Percentiles rank a stretch among this genome's conserved stretches.
phyloP scores from a whole-genome alignment of 306 rosid genomes.

The Begonia masoniana region DNA sequence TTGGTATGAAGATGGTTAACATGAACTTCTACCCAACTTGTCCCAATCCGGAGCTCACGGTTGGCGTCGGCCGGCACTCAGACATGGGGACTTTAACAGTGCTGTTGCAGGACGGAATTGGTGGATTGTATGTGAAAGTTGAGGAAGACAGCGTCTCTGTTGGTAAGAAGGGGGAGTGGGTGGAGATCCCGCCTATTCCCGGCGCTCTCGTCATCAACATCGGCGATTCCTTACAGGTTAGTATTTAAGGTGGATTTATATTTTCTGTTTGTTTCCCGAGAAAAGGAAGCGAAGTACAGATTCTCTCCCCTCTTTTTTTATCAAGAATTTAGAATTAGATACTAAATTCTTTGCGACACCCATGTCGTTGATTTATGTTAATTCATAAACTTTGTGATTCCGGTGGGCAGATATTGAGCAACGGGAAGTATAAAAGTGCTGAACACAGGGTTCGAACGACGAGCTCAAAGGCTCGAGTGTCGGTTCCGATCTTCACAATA shows the following conservation, averaged over 20 bases:
- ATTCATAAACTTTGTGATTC: no score
- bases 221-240: slow-evolving; percentile 40
- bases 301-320: no score
- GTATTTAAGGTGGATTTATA: no score
- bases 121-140: slow-evolving; percentile 43
- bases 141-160: slow-evolving; percentile 13
- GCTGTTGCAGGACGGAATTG: slow-evolving; percentile 56
- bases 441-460: slow-evolving; percentile 44
- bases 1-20: slow-evolving; percentile 31
- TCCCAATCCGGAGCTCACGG: slow-evolving; percentile 65
- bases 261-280: no score
- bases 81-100: slow-evolving; percentile 50
- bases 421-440: slow-evolving; percentile 53
- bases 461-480: slow-evolving; percentile 40
- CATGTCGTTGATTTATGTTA: no score
- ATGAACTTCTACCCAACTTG: slow-evolving; percentile 60
- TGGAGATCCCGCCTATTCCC: slow-evolving; percentile 41
- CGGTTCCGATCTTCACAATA: slow-evolving; percentile 29
- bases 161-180: slow-evolving; percentile 30
- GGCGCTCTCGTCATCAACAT: slow-evolving; percentile 52
- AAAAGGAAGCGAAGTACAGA: no score
- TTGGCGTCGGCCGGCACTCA: slow-evolving; percentile 63
- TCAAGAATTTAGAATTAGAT: no score
- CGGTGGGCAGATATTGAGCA: slow-evolving; percentile 32
- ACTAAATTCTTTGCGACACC: no score